Percentiles rank a stretch among this genome's conserved stretches.
Evolutionary conservation across 1,284 basidiomycete genomes (phyloP).

Genomic region (Cryptococcus hybrid): DNA sequence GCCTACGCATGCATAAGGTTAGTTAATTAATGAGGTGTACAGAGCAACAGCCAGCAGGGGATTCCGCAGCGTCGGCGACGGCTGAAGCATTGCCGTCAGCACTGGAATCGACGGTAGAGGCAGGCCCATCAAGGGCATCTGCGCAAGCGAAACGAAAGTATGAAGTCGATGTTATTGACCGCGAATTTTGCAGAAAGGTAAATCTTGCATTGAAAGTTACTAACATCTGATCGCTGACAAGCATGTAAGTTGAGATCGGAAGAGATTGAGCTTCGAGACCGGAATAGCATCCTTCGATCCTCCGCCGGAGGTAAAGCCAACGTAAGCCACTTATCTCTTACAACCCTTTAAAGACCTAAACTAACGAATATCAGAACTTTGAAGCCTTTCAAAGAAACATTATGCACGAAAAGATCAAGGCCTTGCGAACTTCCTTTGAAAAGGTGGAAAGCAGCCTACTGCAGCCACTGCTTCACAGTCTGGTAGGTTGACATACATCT

Average conservation of each 20-base stretch:
- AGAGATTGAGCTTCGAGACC: conserved; percentile 43
- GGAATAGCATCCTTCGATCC: conserved; percentile 41
- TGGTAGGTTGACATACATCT: conserved; percentile 54
- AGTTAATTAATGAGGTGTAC: neutral
- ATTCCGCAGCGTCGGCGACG: conserved; percentile 18
- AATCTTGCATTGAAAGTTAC: neutral
- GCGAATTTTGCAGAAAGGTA: conserved; percentile 74
- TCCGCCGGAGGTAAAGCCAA: conserved; percentile 39
- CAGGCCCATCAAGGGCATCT: conserved; percentile 55
- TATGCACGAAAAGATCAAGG: conserved; percentile 43
- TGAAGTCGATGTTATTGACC: conserved; percentile 70
- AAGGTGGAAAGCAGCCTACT: conserved; percentile 14
- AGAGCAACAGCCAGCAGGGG: conserved; percentile 28
- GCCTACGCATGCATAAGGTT: neutral
- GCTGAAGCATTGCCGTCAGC: conserved; percentile 31
- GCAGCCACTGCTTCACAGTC: conserved; percentile 11
- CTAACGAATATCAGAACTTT: conserved; percentile 30
- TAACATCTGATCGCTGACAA: neutral
- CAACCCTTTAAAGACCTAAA: neutral
- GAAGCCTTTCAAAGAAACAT: conserved; percentile 34
- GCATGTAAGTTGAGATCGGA: conserved; percentile 35
- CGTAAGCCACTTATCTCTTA: conserved; percentile 17
- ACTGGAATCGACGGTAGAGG: conserved; percentile 41
- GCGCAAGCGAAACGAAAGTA: conserved; percentile 65
- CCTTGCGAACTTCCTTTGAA: conserved; percentile 35